Conservation (phyloP, 2,329 filamentous ascomycete species). For the Phoma sp. region DNA sequence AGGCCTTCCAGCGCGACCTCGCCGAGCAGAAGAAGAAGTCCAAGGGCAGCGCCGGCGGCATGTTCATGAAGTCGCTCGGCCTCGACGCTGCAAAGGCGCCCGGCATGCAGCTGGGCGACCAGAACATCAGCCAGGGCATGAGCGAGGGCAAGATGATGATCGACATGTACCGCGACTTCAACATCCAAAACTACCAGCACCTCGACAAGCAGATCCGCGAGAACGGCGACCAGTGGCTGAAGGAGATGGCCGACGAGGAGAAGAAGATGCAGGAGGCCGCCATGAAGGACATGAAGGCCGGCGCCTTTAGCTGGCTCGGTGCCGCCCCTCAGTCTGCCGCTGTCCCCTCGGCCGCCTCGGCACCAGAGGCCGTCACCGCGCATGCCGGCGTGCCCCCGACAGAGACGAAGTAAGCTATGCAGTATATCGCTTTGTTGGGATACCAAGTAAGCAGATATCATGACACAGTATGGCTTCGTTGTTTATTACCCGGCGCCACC, state of each 20-base stretch:
- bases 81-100: conserved; percentile 67
- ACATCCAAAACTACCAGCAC: conserved; percentile 86
- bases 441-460: too few species aligned
- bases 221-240: conserved; percentile 94
- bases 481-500: conserved; percentile 10
- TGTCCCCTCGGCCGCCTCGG: conserved; percentile 24
- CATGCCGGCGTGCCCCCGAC: conserved; percentile 21
- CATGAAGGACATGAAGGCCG: conserved; percentile 85
- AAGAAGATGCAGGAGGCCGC: conserved; percentile 90
- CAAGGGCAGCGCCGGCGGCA: conserved; percentile 68
- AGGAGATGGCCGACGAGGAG: conserved; percentile 86
- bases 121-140: conserved; percentile 75
- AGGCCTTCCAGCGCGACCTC: conserved; percentile 82
- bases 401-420: conserved; percentile 14
- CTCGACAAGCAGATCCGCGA: conserved; percentile 90
- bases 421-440: too few species aligned
- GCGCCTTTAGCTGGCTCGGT: conserved; percentile 42
- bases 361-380: conserved; percentile 23
- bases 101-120: conserved; percentile 58
- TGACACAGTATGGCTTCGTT: too few species aligned
- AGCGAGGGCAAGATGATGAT: conserved; percentile 96
- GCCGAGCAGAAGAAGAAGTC: conserved; percentile 70
- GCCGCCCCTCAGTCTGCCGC: conserved; percentile 21
- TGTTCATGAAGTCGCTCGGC: conserved; percentile 75
- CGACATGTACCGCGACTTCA: conserved; percentile 90